Evolutionary conservation across 805 yeast genomes (phyloP).

Genomic region (Starmera quercuum): DNA sequence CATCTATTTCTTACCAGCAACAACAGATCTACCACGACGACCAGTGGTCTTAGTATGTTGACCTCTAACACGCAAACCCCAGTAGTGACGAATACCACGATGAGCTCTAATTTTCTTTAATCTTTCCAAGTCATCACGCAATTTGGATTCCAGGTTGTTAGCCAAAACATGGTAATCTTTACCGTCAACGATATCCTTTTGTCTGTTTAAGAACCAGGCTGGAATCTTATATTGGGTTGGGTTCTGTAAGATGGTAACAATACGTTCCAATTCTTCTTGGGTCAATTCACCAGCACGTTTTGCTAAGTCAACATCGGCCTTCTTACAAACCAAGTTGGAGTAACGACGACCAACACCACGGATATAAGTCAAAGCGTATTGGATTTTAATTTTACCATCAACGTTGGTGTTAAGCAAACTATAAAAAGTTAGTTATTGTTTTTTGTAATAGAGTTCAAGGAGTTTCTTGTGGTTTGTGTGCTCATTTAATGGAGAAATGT

Average conservation of each 20-base stretch:
- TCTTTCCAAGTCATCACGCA: conserved; percentile 99
- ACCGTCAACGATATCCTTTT: conserved; percentile 96
- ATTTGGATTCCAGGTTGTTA: conserved; percentile 97
- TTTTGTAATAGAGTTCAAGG: no score
- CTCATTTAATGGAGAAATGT: no score
- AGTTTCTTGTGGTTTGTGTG: no score
- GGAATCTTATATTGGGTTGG: conserved; percentile 99
- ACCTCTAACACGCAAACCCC: conserved; percentile 99
- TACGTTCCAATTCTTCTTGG: conserved; percentile 99
- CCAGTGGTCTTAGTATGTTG: conserved; percentile 99
- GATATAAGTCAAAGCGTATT: conserved; percentile 99
- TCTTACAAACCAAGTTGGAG: conserved; percentile 99
- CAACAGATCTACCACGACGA: conserved; percentile 63
- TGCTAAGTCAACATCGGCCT: conserved; percentile 97
- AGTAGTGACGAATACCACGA: conserved; percentile 99
- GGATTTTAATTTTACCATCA: conserved; percentile 99
- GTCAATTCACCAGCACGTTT: conserved; percentile 99
- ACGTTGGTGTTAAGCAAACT: conserved; percentile 99
- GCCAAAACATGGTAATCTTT: conserved; percentile 99
- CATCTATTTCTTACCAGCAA: conserved; percentile 6
- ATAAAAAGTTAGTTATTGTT: conserved; percentile 35
- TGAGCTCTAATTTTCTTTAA: conserved; percentile 99
- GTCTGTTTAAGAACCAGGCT: conserved; percentile 99
- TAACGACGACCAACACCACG: conserved; percentile 99
- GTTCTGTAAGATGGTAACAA: conserved; percentile 99